A percentile compares a stretch with the other conserved stretches of the same genome.
phyloP scores from a whole-genome alignment of 768 basidiomycete species.

The Macrocybe gigantea region DNA sequence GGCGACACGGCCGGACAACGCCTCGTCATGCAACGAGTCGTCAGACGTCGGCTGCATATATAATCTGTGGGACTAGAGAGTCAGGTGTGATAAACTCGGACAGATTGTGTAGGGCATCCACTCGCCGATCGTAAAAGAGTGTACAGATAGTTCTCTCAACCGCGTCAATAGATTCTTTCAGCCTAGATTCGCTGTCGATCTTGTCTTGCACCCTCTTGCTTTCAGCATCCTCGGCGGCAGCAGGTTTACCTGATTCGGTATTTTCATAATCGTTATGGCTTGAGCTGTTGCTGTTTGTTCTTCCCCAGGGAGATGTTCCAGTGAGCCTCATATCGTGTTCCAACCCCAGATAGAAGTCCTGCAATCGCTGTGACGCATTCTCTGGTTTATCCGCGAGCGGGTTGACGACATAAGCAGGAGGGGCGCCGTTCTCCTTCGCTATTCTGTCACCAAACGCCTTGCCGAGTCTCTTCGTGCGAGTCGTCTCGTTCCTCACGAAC shows the following conservation, averaged over 20 bases:
- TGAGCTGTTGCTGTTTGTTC: no score
- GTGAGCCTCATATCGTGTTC: slow-evolving; percentile 56
- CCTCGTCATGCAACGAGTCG: slow-evolving; percentile 86
- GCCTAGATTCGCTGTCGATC: slow-evolving; percentile 35
- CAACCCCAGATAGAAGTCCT: slow-evolving; percentile 62
- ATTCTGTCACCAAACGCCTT: slow-evolving; percentile 13
- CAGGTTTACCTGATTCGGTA: slow-evolving; percentile 26
- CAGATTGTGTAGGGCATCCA: slow-evolving; percentile 2
- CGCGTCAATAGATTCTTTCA: slow-evolving; percentile 59
- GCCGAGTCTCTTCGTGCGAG: neutral
- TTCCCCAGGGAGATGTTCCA: slow-evolving; percentile 22
- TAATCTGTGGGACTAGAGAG: slow-evolving; percentile 36
- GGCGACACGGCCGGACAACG: slow-evolving; percentile 81
- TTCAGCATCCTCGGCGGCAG: slow-evolving; percentile 24
- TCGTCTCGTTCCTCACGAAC: slow-evolving; percentile 32
- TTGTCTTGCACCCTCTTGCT: slow-evolving; percentile 21
- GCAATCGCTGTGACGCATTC: slow-evolving; percentile 49
- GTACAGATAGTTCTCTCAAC: slow-evolving; percentile 70
- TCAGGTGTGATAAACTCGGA: neutral
- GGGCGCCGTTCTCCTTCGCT: slow-evolving; percentile 15
- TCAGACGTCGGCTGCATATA: slow-evolving; percentile 64
- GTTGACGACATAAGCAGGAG: slow-evolving; percentile 34
- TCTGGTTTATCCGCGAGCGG: slow-evolving; percentile 41
- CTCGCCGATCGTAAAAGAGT: slow-evolving; percentile 81
- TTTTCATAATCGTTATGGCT: slow-evolving; percentile 20